A percentile compares a stretch with the other conserved stretches of the same genome.
These are phyloP conservation scores for Geotrichum macrosporum DNA, from an alignment of 1,139 yeast genomes.

Conservation along the genomic window DNA sequence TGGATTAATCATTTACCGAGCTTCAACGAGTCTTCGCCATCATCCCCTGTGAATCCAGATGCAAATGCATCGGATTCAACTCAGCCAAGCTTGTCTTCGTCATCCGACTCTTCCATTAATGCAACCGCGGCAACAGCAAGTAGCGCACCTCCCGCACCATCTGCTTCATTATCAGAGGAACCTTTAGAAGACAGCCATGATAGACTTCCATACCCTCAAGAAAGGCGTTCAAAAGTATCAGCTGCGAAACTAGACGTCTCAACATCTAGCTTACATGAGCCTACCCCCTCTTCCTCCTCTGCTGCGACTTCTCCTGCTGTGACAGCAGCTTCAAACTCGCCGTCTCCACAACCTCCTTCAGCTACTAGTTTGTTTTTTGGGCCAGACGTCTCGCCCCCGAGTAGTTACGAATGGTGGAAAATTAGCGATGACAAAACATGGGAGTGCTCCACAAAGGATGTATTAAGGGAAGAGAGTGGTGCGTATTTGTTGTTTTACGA, in stretches of 20 bases:
- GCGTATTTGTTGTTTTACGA: slow-evolving; percentile 86
- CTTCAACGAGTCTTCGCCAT: background rate
- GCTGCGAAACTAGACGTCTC: slow-evolving; percentile 5
- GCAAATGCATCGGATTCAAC: background rate
- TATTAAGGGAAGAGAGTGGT: slow-evolving; percentile 63
- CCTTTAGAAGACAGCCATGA: slow-evolving; percentile 3
- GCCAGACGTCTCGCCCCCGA: slow-evolving; percentile 20
- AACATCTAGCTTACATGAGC: background rate
- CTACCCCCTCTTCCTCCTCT: background rate
- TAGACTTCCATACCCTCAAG: slow-evolving; percentile 12
- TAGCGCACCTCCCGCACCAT: background rate
- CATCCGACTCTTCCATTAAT: background rate
- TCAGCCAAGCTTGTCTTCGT: background rate
- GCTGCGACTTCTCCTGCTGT: background rate
- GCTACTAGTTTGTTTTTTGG: slow-evolving; percentile 9
- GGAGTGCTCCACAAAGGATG: slow-evolving; percentile 59
- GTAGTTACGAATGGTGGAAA: slow-evolving; percentile 66
- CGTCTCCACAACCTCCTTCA: slow-evolving; percentile 4
- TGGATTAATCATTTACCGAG: slow-evolving; percentile 26
- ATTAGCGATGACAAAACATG: slow-evolving; percentile 69
- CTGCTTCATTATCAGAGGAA: too few relatives aligned
- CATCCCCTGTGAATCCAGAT: background rate
- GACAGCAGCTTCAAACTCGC: background rate
- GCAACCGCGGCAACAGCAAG: background rate
- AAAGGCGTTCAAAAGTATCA: background rate